Conservation (phyloP, 257 asterid genomes). For the Plantago ovata region DNA sequence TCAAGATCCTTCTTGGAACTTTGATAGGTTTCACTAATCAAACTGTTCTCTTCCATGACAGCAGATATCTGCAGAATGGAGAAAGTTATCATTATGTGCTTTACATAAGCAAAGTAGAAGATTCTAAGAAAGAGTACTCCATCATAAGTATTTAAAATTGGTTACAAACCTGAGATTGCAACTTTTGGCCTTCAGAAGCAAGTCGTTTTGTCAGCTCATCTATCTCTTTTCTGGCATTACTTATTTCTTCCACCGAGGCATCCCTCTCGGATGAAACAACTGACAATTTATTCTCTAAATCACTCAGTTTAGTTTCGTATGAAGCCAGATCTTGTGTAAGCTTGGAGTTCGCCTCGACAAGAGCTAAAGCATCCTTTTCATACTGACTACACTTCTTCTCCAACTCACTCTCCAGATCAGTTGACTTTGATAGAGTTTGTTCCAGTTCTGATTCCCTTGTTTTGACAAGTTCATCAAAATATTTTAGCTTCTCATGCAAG, state of each 20-base stretch:
- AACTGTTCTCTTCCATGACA: conserved; percentile 61
- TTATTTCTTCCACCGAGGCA: conserved; percentile 34
- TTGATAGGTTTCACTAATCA: conserved; percentile 60
- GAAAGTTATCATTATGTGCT: conserved; percentile 4
- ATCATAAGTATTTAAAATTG: neutral
- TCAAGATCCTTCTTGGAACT: conserved; percentile 73
- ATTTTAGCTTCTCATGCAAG: conserved; percentile 49
- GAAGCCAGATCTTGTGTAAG: conserved; percentile 59
- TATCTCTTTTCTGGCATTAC: conserved; percentile 45
- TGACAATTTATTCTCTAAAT: conserved; percentile 37
- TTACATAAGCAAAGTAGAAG: conserved; percentile 5
- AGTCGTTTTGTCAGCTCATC: conserved; percentile 55
- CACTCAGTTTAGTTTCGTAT: conserved; percentile 45
- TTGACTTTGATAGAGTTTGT: conserved; percentile 37
- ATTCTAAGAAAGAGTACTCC: neutral
- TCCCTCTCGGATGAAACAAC: conserved; percentile 46
- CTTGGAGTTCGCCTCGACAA: conserved; percentile 49
- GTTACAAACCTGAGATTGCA: conserved; percentile 68
- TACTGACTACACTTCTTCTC: conserved; percentile 38
- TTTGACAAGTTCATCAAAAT: conserved; percentile 47
- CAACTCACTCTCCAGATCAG: conserved; percentile 44
- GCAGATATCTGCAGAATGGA: conserved; percentile 58
- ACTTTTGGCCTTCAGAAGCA: conserved; percentile 61
- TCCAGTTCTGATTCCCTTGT: conserved; percentile 53
- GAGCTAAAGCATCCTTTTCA: conserved; percentile 46